Base-by-base conservation (phyloP, 495 filamentous ascomycete species). In the Echria macrotheca region DNA sequence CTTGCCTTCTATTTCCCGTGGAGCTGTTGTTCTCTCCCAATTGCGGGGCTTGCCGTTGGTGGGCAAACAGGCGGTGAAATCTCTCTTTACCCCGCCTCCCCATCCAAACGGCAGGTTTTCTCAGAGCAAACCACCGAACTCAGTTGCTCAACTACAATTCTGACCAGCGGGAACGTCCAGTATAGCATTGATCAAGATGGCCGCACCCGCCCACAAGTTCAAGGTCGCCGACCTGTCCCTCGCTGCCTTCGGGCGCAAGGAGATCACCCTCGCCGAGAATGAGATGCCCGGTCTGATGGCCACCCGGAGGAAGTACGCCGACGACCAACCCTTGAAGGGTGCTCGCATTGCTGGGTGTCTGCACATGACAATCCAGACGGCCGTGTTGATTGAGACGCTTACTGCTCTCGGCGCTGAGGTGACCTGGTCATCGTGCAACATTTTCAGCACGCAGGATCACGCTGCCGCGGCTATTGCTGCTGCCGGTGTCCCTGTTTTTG, bases 351-450 rank as follows among this genome's bases (percentile, higher is more conserved):
- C 94, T 58, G 93, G 93, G 66, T 98, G 93, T 73, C 77, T 98
- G 60, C 93, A 98, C 83, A 97, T 97, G 94, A 97, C 94, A 68
- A 97, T 98, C 74, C 93, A 98, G 78, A 98, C 93, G 54, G 93
- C 93, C 53, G 93, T 98, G 59, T 83, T 98, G 54, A 98, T 98
- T 65, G 93, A 98, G 83, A 98, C 94, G 47, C 84, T 98, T 65
- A 84, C 77, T 59, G 75, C 84, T 53, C 87, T 98, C 59, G 93
- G 93, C 71, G 93, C 93, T 63, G 93, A 97, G 79, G 85, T 97
- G 61, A 98, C 93, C 55, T 98, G 93, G 93, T 82, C 86, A 45
- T 86, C 81, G 57, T 98, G 93, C 85, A 98, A 98, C 81, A 98
- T 98, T 71, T 98, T 96, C 83, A 91, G 85, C 67, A 96, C 91